Percentiles rank a stretch among this genome's conserved stretches.
These are phyloP conservation scores for Metschnikowia borealis DNA, from an alignment of 805 yeast genomes.

Conservation along the genomic window DNA sequence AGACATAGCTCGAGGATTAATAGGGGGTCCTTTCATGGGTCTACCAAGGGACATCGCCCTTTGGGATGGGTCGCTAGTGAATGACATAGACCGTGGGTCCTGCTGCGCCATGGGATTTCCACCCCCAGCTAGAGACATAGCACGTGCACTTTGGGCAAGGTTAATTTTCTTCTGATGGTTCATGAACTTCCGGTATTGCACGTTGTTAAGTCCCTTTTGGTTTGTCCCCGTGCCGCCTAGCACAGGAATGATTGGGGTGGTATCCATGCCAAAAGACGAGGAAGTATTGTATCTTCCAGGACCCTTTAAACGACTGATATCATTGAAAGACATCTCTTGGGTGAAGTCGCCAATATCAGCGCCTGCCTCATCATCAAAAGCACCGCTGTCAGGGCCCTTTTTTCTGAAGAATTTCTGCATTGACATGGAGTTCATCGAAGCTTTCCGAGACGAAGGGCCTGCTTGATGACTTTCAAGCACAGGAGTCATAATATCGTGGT, in stretches of 20 bases:
- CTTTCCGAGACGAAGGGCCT: conserved; percentile 25
- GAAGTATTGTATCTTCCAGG: conserved; percentile 54
- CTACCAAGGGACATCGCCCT: conserved; percentile 22
- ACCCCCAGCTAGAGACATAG: conserved; percentile 39
- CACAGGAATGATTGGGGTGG: conserved; percentile 77
- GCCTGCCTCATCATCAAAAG: conserved; percentile 37
- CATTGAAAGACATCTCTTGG: conserved; percentile 54
- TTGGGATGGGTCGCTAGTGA: conserved; percentile 17
- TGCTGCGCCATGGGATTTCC: conserved; percentile 26
- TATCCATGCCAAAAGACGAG: conserved; percentile 38
- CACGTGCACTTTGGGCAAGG: conserved; percentile 43
- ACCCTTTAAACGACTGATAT: conserved; percentile 59
- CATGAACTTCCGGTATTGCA: conserved; percentile 67
- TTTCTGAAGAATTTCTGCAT: conserved; percentile 43
- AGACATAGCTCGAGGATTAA: conserved; percentile 40
- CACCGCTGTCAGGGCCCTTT: conserved; percentile 25
- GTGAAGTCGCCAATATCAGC: conserved; percentile 34
- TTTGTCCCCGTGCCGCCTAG: conserved; percentile 33
- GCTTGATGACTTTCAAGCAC: conserved; percentile 9
- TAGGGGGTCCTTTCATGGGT: conserved; percentile 25
- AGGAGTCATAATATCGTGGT: conserved; percentile 28
- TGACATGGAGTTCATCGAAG: conserved; percentile 34
- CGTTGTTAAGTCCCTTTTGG: conserved; percentile 38
- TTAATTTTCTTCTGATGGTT: conserved; percentile 63
- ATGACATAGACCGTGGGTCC: conserved; percentile 33